A percentile compares a stretch with the other conserved stretches of the same genome.
phyloP scores from a whole-genome alignment of 345 rosid species.

The Angophora floribunda region DNA sequence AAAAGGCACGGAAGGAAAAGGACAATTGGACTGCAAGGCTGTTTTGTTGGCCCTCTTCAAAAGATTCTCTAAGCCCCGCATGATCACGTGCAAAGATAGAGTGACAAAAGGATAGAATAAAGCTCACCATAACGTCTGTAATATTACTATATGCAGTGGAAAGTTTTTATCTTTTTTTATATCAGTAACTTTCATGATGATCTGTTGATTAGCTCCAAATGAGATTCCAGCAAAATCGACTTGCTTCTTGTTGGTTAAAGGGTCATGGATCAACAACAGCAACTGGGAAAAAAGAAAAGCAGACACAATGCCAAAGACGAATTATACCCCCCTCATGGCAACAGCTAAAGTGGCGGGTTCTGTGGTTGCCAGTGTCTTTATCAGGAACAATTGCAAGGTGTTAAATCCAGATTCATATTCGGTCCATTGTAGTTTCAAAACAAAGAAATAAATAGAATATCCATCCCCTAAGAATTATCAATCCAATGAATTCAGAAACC shows the following conservation, averaged over 20 bases:
- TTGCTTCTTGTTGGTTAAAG: neutral
- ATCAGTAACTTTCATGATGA: neutral
- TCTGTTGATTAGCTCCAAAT: neutral
- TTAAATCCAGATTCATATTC: neutral
- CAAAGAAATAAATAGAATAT: neutral
- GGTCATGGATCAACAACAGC: neutral
- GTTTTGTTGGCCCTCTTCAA: neutral
- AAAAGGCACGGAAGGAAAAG: neutral
- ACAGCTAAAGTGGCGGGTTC: neutral
- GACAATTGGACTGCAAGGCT: neutral
- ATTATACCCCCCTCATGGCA: neutral
- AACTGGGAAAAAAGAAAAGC: neutral
- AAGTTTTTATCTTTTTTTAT: neutral
- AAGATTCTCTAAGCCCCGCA: neutral
- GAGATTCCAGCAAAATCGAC: neutral
- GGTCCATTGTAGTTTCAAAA: neutral
- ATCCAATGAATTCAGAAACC: neutral
- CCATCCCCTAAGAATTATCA: neutral
- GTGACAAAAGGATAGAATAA: neutral
- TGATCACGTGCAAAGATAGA: neutral
- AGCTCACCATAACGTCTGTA: neutral
- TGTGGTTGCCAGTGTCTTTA: neutral
- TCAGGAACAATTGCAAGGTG: neutral
- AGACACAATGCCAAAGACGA: neutral
- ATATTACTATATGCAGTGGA: neutral